A percentile compares a stretch with the other conserved stretches of the same genome.
Conservation (phyloP, 495 filamentous ascomycete species). For the Mycothermus thermophilus region DNA sequence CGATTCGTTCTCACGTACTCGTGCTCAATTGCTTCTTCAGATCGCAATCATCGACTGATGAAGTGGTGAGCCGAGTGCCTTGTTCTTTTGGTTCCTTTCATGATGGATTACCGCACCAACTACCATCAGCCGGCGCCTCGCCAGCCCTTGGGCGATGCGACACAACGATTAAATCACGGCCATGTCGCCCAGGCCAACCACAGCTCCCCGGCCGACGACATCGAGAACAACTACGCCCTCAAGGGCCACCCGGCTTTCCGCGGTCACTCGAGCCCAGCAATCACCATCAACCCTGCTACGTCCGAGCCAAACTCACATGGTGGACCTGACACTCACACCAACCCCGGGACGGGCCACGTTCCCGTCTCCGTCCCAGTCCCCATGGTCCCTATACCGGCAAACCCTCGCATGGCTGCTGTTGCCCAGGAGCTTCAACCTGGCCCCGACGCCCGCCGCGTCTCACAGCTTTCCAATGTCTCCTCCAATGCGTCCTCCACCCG, state of each 20-base stretch:
- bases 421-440: constrained; percentile 37
- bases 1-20: too few species aligned
- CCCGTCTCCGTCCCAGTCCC: too few species aligned
- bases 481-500: constrained; percentile 34
- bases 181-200: constrained; percentile 11
- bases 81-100: background rate
- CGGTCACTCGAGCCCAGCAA: constrained; percentile 7
- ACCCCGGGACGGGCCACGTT: too few species aligned
- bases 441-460: constrained; percentile 51
- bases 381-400: constrained; percentile 1
- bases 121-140: constrained; percentile 20
- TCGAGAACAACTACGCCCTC: constrained; percentile 5
- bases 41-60: constrained; percentile 1
- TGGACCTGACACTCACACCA: too few species aligned
- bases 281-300: background rate
- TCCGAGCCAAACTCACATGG: constrained; percentile 3
- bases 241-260: constrained; percentile 9
- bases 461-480: constrained; percentile 56
- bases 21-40: background rate
- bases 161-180: constrained; percentile 29
- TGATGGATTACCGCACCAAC: constrained; percentile 24
- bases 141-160: constrained; percentile 35
- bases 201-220: constrained; percentile 5
- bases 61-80: constrained; percentile 12
- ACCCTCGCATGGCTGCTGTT: constrained; percentile 2